Evolutionary conservation across 352 stramenopile genomes (phyloP).

Genomic region (Pythium aquatile): DNA sequence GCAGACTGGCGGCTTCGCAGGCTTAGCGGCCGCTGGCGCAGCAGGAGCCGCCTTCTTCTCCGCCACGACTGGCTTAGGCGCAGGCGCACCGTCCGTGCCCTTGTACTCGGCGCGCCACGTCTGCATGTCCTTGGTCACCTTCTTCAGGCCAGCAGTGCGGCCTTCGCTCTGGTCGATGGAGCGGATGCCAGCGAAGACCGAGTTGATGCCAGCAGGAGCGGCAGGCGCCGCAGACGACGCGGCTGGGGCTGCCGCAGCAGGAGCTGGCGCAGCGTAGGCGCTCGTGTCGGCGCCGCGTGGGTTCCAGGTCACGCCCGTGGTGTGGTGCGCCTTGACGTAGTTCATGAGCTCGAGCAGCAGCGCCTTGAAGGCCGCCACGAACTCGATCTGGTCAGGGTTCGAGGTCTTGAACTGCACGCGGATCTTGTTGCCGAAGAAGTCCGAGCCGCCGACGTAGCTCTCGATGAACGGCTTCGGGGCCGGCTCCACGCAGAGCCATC

Average conservation of each 20-base stretch:
- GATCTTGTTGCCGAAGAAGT: conserved; percentile 99
- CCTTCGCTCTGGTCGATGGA: conserved; percentile 89
- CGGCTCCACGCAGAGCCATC: conserved; percentile 79
- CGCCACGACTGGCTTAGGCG: conserved; percentile 20
- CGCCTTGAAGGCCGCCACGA: conserved; percentile 93
- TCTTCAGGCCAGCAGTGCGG: conserved; percentile 92
- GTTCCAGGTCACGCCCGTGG: conserved; percentile 94
- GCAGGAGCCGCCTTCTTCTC: conserved; percentile 18
- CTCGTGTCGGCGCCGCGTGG: conserved; percentile 63
- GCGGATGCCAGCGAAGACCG: conserved; percentile 88
- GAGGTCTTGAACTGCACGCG: conserved; percentile 95
- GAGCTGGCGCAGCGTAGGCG: conserved; percentile 39
- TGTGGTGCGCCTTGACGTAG: conserved; percentile 96
- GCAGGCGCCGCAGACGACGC: conserved; percentile 25
- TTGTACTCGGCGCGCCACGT: conserved; percentile 97
- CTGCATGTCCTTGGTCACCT: conserved; percentile 96
- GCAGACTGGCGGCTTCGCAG: conserved; percentile 52
- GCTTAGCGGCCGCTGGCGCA: conserved; percentile 36
- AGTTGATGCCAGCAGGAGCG: conserved; percentile 57
- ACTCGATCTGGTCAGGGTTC: conserved; percentile 89
- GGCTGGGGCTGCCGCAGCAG: conserved; percentile 23
- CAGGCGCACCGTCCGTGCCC: conserved; percentile 35
- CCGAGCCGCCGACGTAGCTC: conserved; percentile 91
- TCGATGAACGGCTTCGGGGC: conserved; percentile 94
- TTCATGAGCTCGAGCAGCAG: conserved; percentile 89